Evolutionary conservation across 2,329 filamentous ascomycete genomes (phyloP).

Genomic region (Alternaria angustiovoidea): DNA sequence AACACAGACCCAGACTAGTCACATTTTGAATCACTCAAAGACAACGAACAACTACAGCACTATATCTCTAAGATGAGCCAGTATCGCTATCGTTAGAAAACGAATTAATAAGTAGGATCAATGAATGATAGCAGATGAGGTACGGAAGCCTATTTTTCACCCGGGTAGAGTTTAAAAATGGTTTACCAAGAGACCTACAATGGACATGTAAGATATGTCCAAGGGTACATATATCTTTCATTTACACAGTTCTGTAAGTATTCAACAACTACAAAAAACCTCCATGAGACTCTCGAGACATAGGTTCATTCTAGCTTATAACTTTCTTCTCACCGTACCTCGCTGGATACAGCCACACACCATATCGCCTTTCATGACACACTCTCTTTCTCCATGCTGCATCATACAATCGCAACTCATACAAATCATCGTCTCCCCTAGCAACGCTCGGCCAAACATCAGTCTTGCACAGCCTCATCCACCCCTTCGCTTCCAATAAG

Average conservation of each 20-base stretch:
- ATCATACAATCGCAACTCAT: not conserved
- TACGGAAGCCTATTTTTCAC: not conserved
- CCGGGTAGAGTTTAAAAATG: not conserved
- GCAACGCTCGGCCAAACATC: constrained; percentile 5
- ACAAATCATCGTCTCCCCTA: not conserved
- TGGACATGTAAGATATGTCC: not conserved
- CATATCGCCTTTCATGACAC: not conserved
- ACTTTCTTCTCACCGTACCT: too few relatives aligned
- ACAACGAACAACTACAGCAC: not conserved
- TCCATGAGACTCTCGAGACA: not conserved
- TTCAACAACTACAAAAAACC: not conserved
- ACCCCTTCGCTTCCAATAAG: not conserved
- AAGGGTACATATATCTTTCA: not conserved
- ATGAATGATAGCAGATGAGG: not conserved
- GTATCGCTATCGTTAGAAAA: not conserved
- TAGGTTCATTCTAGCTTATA: too few relatives aligned
- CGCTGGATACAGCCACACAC: not conserved
- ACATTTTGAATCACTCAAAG: not conserved
- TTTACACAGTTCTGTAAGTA: not conserved
- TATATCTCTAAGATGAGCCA: not conserved
- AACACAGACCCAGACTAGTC: constrained; percentile 7
- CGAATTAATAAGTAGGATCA: not conserved
- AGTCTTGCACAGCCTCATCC: constrained; percentile 2
- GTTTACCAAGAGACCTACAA: not conserved
- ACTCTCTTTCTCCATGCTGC: not conserved